A percentile compares a stretch with the other conserved stretches of the same genome.
Evolutionary conservation across 768 basidiomycete genomes (phyloP).

Genomic region (Aureoboletus auriporus): DNA sequence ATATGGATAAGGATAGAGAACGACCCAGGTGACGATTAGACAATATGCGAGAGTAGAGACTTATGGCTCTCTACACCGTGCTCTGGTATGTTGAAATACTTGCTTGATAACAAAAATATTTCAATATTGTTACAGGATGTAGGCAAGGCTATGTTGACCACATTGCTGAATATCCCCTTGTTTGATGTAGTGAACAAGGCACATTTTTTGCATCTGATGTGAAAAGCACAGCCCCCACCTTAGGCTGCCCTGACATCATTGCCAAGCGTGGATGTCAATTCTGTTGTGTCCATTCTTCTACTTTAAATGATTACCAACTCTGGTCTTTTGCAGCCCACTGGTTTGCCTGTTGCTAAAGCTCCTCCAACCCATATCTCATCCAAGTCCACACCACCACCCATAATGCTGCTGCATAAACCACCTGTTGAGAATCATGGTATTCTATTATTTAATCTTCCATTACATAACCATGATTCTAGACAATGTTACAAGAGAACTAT

Average conservation of each 20-base stretch:
- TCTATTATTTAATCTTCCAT: too few species aligned
- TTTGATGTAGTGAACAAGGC: not conserved
- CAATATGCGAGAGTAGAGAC: too few species aligned
- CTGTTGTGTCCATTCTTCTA: not conserved
- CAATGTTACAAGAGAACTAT: too few species aligned
- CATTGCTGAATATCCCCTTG: not conserved
- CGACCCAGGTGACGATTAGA: too few species aligned
- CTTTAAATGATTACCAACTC: constrained; percentile 2
- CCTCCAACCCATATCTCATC: too few species aligned
- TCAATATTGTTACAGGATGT: not conserved
- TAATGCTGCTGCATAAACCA: too few species aligned
- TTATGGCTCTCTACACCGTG: too few species aligned
- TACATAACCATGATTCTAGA: too few species aligned
- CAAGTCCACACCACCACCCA: too few species aligned
- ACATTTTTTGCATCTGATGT: not conserved
- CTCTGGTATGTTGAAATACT: not conserved
- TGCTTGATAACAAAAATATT: not conserved
- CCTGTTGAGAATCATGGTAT: too few species aligned
- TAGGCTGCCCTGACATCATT: too few species aligned
- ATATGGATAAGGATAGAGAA: too few species aligned
- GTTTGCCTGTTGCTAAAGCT: not conserved
- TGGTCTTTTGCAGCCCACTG: not conserved
- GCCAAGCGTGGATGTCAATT: not conserved
- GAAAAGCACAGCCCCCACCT: not conserved
- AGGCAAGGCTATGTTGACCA: not conserved